phyloP scores from a whole-genome alignment of 257 asterid species.

The Plectranthus barbatus region DNA sequence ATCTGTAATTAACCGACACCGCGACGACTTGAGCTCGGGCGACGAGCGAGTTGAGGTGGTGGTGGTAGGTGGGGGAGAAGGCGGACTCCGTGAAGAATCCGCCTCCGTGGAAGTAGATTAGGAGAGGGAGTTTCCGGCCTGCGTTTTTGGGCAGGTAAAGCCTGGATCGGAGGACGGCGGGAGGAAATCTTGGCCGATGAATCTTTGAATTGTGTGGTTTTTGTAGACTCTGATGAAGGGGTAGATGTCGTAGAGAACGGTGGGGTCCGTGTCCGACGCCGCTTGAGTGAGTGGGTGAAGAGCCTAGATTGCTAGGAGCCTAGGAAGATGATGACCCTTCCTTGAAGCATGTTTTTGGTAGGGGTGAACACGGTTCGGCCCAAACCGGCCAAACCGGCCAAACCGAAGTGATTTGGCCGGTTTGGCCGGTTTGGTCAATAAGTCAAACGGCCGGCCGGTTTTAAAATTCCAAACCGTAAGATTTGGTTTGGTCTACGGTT shows the following conservation, averaged over 20 bases:
- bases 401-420: too few species aligned
- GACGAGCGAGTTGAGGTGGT: constrained; percentile 20
- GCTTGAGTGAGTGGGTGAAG: neutral
- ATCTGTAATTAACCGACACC: constrained; percentile 30
- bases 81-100: constrained; percentile 32
- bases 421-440: too few species aligned
- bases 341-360: too few species aligned
- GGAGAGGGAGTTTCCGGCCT: constrained; percentile 20
- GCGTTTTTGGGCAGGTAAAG: constrained; percentile 13
- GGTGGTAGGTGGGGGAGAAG: too few species aligned
- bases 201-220: constrained; percentile 22
- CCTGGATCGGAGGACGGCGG: constrained; percentile 26
- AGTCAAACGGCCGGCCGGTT: too few species aligned
- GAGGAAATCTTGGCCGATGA: constrained; percentile 18
- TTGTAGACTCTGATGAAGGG: constrained; percentile 33
- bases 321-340: too few species aligned
- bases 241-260: constrained; percentile 27
- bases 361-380: too few species aligned
- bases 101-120: constrained; percentile 39
- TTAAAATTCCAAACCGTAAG: too few species aligned
- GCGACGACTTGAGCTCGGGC: constrained; percentile 17
- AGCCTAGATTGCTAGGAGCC: neutral
- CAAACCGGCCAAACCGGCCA: too few species aligned
- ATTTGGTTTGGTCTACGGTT: too few species aligned
- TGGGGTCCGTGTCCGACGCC: neutral